These are phyloP conservation scores for Volutella citrinella DNA, from an alignment of 2,329 filamentous ascomycete genomes.

Conservation along the genomic window DNA sequence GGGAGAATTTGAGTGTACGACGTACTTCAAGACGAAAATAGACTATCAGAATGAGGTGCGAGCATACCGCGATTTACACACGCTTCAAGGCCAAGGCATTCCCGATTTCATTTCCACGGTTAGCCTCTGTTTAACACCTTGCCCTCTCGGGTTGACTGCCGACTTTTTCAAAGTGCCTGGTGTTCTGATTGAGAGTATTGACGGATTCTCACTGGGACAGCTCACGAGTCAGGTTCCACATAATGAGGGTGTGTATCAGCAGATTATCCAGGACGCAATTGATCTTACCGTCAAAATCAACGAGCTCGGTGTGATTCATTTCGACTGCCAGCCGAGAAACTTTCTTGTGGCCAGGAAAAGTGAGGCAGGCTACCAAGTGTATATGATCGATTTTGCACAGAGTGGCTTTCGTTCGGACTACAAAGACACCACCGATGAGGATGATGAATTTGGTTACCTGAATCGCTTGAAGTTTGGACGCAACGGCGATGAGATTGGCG, in stretches of 20 bases:
- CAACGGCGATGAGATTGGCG: constrained; percentile 1
- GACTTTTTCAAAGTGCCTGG: constrained; percentile 1
- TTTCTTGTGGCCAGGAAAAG: not conserved
- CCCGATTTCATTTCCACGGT: constrained; percentile 1
- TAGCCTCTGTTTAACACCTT: not conserved
- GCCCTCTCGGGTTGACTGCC: not conserved
- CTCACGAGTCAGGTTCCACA: not conserved
- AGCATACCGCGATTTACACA: not conserved
- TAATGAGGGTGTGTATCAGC: not conserved
- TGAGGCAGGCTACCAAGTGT: not conserved
- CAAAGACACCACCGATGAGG: constrained; percentile 3
- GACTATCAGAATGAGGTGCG: not conserved
- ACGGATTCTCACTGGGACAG: not conserved
- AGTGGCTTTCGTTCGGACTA: constrained; percentile 1
- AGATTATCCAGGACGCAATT: constrained; percentile 1
- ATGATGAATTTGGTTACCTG: not conserved
- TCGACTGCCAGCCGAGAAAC: constrained; percentile 6
- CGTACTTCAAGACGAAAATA: not conserved
- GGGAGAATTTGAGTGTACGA: not conserved
- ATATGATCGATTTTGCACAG: constrained; percentile 3
- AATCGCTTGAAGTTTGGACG: not conserved
- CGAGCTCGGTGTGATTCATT: not conserved
- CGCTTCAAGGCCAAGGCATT: constrained; percentile 1
- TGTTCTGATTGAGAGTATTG: constrained; percentile 1
- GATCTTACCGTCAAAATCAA: constrained; percentile 1